Conservation (phyloP, 768 basidiomycete genomes). For the Rhizopogon roseolus region DNA sequence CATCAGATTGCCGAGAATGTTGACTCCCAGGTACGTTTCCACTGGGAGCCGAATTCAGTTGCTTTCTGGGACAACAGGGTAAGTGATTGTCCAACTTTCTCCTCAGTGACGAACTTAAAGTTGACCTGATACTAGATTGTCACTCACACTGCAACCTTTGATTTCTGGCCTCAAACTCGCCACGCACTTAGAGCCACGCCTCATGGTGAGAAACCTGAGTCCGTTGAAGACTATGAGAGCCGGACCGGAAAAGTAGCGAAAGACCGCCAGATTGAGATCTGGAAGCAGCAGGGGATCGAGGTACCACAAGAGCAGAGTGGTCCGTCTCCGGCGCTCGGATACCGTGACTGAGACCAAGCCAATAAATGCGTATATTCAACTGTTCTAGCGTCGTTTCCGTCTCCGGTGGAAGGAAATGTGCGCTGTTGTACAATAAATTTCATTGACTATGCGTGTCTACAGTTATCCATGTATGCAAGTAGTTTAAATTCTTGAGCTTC, state of each 20-base stretch:
- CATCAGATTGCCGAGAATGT: constrained; percentile 64
- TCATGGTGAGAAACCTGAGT: constrained; percentile 73
- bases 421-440: too few relatives aligned
- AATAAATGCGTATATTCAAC: too few relatives aligned
- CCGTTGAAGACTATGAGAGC: constrained; percentile 65
- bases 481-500: too few relatives aligned
- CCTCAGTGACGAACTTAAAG: background rate
- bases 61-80: constrained; percentile 90
- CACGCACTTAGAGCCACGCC: constrained; percentile 82
- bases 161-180: constrained; percentile 73
- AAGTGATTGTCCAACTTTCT: constrained; percentile 12
- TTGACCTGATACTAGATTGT: constrained; percentile 42
- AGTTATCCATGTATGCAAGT: too few relatives aligned
- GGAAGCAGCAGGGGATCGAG: constrained; percentile 59
- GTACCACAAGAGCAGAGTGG: constrained; percentile 27
- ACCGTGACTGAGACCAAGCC: constrained; percentile 46
- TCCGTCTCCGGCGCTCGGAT: constrained; percentile 42
- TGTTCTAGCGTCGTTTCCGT: too few relatives aligned
- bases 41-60: constrained; percentile 71
- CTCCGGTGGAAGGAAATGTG: too few relatives aligned
- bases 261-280: constrained; percentile 69
- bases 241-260: constrained; percentile 63
- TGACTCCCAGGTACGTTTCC: constrained; percentile 73
- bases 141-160: constrained; percentile 77
- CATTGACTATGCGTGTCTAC: too few relatives aligned